Evolutionary conservation across 768 basidiomycete genomes (phyloP).

Genomic region (Russula earlei): DNA sequence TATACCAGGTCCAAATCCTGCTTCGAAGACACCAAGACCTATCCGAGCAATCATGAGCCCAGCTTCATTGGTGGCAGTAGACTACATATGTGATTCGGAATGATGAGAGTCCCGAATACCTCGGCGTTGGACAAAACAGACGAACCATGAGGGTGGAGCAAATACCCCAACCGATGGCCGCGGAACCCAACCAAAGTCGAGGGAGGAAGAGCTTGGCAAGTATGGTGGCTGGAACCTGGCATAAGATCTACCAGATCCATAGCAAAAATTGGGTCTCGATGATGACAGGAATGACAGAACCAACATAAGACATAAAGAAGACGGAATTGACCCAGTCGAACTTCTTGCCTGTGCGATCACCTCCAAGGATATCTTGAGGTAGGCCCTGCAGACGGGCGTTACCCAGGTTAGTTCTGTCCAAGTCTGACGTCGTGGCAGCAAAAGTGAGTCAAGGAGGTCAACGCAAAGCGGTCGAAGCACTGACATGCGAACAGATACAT

Average conservation of each 20-base stretch:
- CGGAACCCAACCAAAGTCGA: constrained; percentile 52
- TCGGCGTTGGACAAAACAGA: background rate
- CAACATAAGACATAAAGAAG: constrained; percentile 73
- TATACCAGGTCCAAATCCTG: constrained; percentile 68
- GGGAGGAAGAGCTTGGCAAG: constrained; percentile 61
- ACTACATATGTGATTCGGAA: constrained; percentile 28
- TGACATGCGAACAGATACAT: constrained; percentile 70
- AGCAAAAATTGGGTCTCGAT: background rate
- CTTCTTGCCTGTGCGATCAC: constrained; percentile 57
- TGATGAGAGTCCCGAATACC: background rate
- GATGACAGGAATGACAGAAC: constrained; percentile 15
- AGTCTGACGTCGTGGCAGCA: constrained; percentile 25
- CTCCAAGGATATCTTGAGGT: constrained; percentile 50
- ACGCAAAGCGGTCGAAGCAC: constrained; percentile 22
- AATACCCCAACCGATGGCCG: constrained; percentile 68
- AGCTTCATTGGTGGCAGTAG: constrained; percentile 50
- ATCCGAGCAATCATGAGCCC: constrained; percentile 51
- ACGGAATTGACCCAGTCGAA: constrained; percentile 73
- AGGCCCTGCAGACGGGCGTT: constrained; percentile 72
- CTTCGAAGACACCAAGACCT: constrained; percentile 67
- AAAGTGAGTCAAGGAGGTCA: background rate
- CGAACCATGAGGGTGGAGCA: constrained; percentile 61
- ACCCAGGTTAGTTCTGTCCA: constrained; percentile 72
- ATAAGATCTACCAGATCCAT: constrained; percentile 43
- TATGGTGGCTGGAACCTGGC: constrained; percentile 57